Percentiles rank a stretch among this genome's conserved stretches.
Evolutionary conservation across 106 monocot species (phyloP).

Genomic region (Alisma plantagoaquatica): DNA sequence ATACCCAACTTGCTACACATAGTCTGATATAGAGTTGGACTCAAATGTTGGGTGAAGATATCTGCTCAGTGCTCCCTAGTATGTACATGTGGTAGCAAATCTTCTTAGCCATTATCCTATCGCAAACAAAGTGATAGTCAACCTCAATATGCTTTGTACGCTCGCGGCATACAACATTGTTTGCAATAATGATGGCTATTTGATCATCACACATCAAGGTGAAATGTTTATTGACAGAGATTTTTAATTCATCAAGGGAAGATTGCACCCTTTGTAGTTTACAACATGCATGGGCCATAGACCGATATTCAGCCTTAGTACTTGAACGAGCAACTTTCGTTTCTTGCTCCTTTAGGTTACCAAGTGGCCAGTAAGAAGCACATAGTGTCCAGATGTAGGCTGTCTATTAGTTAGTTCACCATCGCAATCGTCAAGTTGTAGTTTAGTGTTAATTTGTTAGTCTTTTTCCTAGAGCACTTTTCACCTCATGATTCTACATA

Average conservation of each 20-base stretch:
- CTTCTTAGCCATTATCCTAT: neutral
- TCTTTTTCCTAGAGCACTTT: no score
- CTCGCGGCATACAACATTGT: neutral
- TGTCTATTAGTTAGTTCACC: no score
- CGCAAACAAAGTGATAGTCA: neutral
- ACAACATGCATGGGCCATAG: neutral
- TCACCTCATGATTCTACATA: no score
- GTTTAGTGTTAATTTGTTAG: no score
- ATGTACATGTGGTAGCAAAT: neutral
- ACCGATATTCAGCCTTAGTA: neutral
- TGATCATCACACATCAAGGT: neutral
- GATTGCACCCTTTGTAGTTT: neutral
- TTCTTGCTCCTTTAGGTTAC: neutral
- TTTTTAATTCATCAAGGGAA: neutral
- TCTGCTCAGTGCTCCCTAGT: neutral
- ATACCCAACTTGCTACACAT: neutral
- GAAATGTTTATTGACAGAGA: neutral
- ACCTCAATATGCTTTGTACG: neutral
- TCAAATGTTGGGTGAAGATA: neutral
- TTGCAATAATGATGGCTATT: neutral
- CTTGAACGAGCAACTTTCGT: neutral
- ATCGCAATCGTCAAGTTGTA: no score
- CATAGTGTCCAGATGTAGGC: no score
- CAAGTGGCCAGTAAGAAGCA: no score
- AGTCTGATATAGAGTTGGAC: neutral